These are phyloP conservation scores for Dactylonectria macrodidyma DNA, from an alignment of 2,329 filamentous ascomycete genomes.

Conservation along the genomic window DNA sequence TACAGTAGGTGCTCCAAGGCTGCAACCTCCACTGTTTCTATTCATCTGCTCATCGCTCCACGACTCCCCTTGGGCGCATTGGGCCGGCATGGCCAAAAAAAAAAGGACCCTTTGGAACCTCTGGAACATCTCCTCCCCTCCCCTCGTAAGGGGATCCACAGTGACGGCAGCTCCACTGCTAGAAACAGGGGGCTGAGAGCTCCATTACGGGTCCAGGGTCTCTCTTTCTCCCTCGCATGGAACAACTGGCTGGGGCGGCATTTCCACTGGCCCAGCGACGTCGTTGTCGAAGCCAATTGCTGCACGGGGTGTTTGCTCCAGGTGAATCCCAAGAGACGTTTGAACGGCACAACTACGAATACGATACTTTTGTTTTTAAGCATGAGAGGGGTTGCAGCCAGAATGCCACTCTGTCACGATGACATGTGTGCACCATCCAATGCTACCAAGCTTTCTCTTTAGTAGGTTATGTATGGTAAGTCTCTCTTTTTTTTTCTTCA, in stretches of 20 bases:
- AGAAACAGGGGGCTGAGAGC: slow-evolving; percentile 40
- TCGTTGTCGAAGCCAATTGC: slow-evolving; percentile 10
- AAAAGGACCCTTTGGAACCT: slow-evolving; percentile 17
- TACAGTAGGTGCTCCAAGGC: background rate
- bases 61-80: slow-evolving; percentile 13
- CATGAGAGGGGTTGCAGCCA: background rate
- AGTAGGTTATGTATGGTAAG: slow-evolving; percentile 10
- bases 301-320: background rate
- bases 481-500: slow-evolving; percentile 28
- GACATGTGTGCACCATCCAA: background rate
- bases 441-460: background rate
- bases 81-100: slow-evolving; percentile 16
- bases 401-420: background rate
- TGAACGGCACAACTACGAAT: background rate
- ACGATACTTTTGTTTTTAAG: background rate
- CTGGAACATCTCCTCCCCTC: background rate
- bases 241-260: slow-evolving; percentile 22
- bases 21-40: slow-evolving; percentile 1
- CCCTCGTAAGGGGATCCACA: slow-evolving; percentile 35
- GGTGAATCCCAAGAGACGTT: background rate
- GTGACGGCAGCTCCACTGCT: slow-evolving; percentile 40
- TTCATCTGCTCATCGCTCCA: background rate
- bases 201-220: slow-evolving; percentile 29
- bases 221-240: slow-evolving; percentile 7
- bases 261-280: slow-evolving; percentile 14